phyloP scores from a whole-genome alignment of 139 green algal species.

The Microglena sp. region DNA sequence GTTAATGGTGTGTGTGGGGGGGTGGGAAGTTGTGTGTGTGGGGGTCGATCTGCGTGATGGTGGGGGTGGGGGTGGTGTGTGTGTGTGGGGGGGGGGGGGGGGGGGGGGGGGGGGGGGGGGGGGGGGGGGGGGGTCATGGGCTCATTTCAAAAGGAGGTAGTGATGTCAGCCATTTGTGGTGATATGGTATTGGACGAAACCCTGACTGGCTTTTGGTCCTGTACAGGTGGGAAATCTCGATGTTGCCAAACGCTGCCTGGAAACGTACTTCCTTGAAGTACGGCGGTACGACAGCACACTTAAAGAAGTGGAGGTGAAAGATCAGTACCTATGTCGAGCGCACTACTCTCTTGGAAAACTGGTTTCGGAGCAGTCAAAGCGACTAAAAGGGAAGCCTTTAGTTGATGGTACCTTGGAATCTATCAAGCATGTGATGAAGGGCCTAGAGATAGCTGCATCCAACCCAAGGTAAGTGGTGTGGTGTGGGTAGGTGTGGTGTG shows the following conservation, averaged over 20 bases:
- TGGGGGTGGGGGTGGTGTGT: too few species aligned
- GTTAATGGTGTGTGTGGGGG: too few species aligned
- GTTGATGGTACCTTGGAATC: conserved; percentile 37
- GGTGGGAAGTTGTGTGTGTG: too few species aligned
- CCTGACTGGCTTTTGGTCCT: too few species aligned
- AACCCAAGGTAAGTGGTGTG: conserved; percentile 22
- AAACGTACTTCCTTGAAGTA: conserved; percentile 31
- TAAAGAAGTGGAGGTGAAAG: conserved; percentile 14
- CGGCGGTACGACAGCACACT: conserved; percentile 13
- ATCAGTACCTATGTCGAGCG: conserved; percentile 34
- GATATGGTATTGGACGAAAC: too few species aligned
- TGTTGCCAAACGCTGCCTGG: conserved; percentile 27
- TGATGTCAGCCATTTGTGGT: too few species aligned
- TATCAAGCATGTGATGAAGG: conserved; percentile 31
- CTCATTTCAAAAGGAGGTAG: too few species aligned
- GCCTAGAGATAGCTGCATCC: conserved; percentile 13
- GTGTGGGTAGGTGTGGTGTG: too few species aligned
- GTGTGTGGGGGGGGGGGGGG: too few species aligned
- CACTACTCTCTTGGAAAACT: conserved; percentile 33
- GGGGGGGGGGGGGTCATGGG: too few species aligned
- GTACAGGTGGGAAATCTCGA: conserved; percentile 34
- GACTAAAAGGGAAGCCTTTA: conserved; percentile 33
- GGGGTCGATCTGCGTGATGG: too few species aligned
- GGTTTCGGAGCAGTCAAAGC: conserved; percentile 27
- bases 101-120: too few species aligned